These are phyloP conservation scores for Basipetospora sp. DNA, from an alignment of 2,329 filamentous ascomycete genomes.

Conservation along the genomic window DNA sequence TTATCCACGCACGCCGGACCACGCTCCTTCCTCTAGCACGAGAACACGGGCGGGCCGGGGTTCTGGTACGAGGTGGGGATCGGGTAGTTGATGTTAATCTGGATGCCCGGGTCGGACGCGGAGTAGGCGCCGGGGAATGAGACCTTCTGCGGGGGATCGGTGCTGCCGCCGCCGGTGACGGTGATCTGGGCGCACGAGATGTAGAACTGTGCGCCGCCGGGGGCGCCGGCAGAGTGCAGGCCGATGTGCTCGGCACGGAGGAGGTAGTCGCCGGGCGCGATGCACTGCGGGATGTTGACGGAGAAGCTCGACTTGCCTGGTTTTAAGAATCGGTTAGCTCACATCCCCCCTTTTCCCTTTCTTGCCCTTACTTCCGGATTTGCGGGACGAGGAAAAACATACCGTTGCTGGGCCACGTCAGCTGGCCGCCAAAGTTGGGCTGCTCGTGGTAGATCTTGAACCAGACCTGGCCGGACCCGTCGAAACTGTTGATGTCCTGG, in stretches of 20 bases:
- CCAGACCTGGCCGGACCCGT: constrained; percentile 20
- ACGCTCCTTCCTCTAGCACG: constrained; percentile 2
- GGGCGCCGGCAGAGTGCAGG: constrained; percentile 26
- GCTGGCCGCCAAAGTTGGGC: constrained; percentile 7
- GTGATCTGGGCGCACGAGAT: constrained; percentile 25
- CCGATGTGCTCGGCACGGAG: constrained; percentile 34
- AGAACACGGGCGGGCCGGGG: constrained; percentile 6
- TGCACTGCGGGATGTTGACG: constrained; percentile 27
- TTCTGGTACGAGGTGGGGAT: constrained; percentile 20
- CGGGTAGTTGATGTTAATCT: constrained; percentile 28
- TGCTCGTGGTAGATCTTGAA: constrained; percentile 22
- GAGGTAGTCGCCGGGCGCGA: constrained; percentile 34
- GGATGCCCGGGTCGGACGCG: constrained; percentile 23
- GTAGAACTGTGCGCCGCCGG: constrained; percentile 31
- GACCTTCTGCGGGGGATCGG: constrained; percentile 19
- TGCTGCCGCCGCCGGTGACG: constrained; percentile 27
- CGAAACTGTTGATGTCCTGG: constrained; percentile 18
- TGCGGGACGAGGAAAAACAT: too few relatives aligned
- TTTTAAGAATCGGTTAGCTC: neutral
- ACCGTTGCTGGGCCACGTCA: constrained; percentile 9
- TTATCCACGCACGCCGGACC: too few relatives aligned
- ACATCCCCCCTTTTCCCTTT: too few relatives aligned
- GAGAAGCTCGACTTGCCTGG: constrained; percentile 19
- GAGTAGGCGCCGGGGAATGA: constrained; percentile 25
- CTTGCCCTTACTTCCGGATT: too few relatives aligned